Evolutionary conservation across 495 filamentous ascomycete species (phyloP).

Genomic region (Aspergillus hancockii): DNA sequence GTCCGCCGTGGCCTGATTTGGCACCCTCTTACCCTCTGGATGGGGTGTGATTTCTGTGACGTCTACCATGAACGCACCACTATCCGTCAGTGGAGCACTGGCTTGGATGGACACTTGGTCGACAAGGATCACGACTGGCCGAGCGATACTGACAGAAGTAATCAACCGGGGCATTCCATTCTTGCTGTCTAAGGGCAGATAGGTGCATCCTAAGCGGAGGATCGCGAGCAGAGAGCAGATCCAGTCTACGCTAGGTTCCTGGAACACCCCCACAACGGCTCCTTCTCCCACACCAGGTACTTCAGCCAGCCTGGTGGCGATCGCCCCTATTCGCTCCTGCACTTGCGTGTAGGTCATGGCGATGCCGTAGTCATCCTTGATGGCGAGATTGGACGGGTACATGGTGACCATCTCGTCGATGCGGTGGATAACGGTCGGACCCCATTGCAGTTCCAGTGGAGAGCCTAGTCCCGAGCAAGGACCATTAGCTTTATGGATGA

Average conservation of each 20-base stretch:
- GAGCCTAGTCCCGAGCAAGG: neutral
- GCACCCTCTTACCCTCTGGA: too few relatives aligned
- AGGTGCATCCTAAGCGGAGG: conserved; percentile 42
- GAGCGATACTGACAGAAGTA: neutral
- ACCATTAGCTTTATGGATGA: neutral
- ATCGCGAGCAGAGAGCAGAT: conserved; percentile 48
- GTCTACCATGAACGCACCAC: too few relatives aligned
- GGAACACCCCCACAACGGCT: conserved; percentile 19
- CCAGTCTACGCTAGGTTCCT: conserved; percentile 34
- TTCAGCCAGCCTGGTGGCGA: conserved; percentile 9
- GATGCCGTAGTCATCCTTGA: conserved; percentile 14
- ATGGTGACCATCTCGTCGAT: neutral
- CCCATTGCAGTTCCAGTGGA: too few relatives aligned
- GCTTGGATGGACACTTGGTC: neutral
- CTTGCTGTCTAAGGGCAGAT: conserved; percentile 19
- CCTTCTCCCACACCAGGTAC: neutral
- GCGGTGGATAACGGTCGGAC: neutral
- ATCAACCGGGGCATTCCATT: neutral
- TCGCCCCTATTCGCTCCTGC: conserved; percentile 2
- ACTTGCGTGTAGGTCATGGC: conserved; percentile 9
- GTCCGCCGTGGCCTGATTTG: neutral
- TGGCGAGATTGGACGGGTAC: neutral
- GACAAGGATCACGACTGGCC: neutral
- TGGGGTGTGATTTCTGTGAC: neutral
- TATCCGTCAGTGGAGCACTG: too few relatives aligned